phyloP scores from a whole-genome alignment of 2,329 filamentous ascomycete genomes.

The Rhinocladiella similis region DNA sequence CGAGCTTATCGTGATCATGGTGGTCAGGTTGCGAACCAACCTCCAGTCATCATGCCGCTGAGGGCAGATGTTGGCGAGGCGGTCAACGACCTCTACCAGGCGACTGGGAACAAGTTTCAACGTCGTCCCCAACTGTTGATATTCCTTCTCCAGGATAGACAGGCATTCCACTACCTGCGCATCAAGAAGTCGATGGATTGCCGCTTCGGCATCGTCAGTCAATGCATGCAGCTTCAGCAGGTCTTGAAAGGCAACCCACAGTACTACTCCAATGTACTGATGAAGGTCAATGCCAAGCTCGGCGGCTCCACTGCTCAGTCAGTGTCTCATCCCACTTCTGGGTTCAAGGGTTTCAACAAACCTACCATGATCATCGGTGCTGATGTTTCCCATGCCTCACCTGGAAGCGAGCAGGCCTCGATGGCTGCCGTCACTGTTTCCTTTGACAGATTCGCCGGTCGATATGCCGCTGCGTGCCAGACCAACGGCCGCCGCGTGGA shows the following conservation, averaged over 20 bases:
- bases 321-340: slow-evolving; percentile 37
- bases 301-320: slow-evolving; percentile 72
- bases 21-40: slow-evolving; percentile 52
- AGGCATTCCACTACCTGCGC: slow-evolving; percentile 72
- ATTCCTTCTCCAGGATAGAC: slow-evolving; percentile 72
- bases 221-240: slow-evolving; percentile 73
- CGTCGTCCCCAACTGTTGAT: slow-evolving; percentile 73
- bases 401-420: slow-evolving; percentile 65
- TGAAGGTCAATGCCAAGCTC: slow-evolving; percentile 97
- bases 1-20: slow-evolving; percentile 63
- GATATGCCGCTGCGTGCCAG: slow-evolving; percentile 76
- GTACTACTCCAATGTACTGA: slow-evolving; percentile 88
- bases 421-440: slow-evolving; percentile 88
- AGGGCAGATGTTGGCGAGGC: slow-evolving; percentile 52
- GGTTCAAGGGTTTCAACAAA: slow-evolving; percentile 34
- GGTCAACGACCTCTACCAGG: slow-evolving; percentile 57
- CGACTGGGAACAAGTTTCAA: slow-evolving; percentile 55
- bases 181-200: slow-evolving; percentile 90
- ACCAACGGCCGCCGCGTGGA: slow-evolving; percentile 82
- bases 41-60: slow-evolving; percentile 47
- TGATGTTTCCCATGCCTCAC: slow-evolving; percentile 82
- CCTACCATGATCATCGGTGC: slow-evolving; percentile 85
- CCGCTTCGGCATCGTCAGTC: slow-evolving; percentile 77
- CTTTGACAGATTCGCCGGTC: slow-evolving; percentile 67
- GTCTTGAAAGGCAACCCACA: slow-evolving; percentile 71